These are phyloP conservation scores for Pseudoperonospora humuli DNA, from an alignment of 352 stramenopile genomes.

Conservation along the genomic window DNA sequence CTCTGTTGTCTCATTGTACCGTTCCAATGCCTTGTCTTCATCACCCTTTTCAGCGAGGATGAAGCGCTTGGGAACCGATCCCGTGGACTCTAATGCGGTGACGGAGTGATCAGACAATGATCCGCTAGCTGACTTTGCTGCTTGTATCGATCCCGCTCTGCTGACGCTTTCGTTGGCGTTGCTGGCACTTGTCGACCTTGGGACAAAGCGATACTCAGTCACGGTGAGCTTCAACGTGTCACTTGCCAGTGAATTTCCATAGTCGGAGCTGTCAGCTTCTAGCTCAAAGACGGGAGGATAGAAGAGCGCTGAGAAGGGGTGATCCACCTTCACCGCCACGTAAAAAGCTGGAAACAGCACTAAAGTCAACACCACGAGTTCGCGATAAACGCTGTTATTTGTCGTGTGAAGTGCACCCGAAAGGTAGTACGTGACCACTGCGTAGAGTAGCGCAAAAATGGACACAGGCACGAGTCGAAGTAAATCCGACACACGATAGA, in stretches of 20 bases:
- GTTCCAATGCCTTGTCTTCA: constrained; percentile 43
- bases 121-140: constrained; percentile 1
- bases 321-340: constrained; percentile 61
- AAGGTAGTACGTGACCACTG: constrained; percentile 51
- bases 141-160: constrained; percentile 2
- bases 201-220: constrained; percentile 58
- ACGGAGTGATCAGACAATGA: constrained; percentile 8
- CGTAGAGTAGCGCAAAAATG: constrained; percentile 67
- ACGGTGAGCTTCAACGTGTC: constrained; percentile 69
- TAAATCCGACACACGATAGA: constrained; percentile 33
- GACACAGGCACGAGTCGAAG: constrained; percentile 48
- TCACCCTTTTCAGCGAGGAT: constrained; percentile 77
- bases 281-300: constrained; percentile 25
- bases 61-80: constrained; percentile 51
- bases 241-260: constrained; percentile 12
- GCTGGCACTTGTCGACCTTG: not conserved
- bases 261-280: constrained; percentile 16
- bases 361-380: constrained; percentile 52
- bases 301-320: constrained; percentile 61
- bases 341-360: constrained; percentile 61
- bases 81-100: constrained; percentile 22
- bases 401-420: constrained; percentile 35
- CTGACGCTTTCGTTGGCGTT: constrained; percentile 24
- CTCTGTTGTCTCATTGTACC: constrained; percentile 64
- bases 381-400: constrained; percentile 36